These are phyloP conservation scores for Phytophthora melonis DNA, from an alignment of 352 stramenopile genomes.

Conservation along the genomic window DNA sequence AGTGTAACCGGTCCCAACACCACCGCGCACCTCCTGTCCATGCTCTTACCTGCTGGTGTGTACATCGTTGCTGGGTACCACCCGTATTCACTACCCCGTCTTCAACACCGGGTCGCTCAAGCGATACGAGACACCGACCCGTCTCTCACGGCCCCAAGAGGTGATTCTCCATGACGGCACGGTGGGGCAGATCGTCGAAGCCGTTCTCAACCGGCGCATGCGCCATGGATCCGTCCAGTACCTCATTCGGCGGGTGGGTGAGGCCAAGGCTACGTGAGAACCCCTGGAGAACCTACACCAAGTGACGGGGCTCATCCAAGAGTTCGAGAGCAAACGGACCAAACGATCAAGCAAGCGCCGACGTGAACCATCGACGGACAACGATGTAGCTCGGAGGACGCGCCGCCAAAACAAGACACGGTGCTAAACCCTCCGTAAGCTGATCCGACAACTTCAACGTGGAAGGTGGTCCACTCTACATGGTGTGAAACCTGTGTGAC, in stretches of 20 bases:
- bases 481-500: too few species aligned
- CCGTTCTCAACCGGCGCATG: neutral
- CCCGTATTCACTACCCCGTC: constrained; percentile 3
- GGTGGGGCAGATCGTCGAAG: constrained; percentile 17
- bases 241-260: constrained; percentile 17
- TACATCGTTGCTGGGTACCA: neutral
- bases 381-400: neutral
- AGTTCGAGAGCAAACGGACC: neutral
- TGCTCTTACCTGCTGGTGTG: neutral
- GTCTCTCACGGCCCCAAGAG: too few species aligned
- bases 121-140: constrained; percentile 9
- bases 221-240: too few species aligned
- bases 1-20: too few species aligned
- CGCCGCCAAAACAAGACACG: neutral
- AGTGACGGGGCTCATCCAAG: constrained; percentile 9
- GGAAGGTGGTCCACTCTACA: too few species aligned
- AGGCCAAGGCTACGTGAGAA: constrained; percentile 6
- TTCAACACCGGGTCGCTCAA: constrained; percentile 24
- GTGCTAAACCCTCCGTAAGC: neutral
- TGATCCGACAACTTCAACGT: too few species aligned
- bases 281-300: constrained; percentile 17
- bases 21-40: neutral
- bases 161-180: constrained; percentile 13
- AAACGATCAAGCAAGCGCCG: constrained; percentile 3
- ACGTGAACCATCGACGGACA: neutral